Conservation (phyloP, 2,329 filamentous ascomycete genomes). For the Zymoseptoria ardabiliae region DNA sequence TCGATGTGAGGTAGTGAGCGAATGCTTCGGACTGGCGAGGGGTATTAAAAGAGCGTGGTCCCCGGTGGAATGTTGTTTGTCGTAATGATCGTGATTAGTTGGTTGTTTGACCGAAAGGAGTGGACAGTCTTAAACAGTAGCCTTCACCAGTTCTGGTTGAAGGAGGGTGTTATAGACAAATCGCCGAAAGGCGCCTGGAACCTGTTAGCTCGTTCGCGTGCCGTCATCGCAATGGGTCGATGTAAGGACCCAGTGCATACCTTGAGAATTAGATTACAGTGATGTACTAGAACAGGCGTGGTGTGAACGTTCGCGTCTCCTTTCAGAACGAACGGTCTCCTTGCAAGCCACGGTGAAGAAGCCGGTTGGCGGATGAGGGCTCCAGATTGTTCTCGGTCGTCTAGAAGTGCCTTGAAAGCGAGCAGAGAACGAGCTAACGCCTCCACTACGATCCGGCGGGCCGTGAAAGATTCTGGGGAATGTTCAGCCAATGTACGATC, state of each 20-base stretch:
- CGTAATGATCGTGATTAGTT: conserved; percentile 52
- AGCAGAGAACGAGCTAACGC: conserved; percentile 50
- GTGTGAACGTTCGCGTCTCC: conserved; percentile 17
- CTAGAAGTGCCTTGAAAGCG: conserved; percentile 25
- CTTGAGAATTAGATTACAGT: conserved; percentile 44
- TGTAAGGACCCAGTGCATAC: conserved; percentile 32
- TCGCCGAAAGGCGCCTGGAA: conserved; percentile 31
- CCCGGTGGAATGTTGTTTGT: conserved; percentile 36
- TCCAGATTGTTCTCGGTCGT: conserved; percentile 27
- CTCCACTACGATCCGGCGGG: conserved; percentile 36
- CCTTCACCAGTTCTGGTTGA: conserved; percentile 19
- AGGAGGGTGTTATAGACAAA: conserved; percentile 30
- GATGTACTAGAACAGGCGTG: conserved; percentile 26
- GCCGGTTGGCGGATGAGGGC: conserved; percentile 31
- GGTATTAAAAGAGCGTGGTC: conserved; percentile 45
- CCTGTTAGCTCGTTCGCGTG: conserved; percentile 24
- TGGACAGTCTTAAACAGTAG: conserved; percentile 30
- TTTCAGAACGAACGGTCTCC: conserved; percentile 23
- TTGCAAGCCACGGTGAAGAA: conserved; percentile 38
- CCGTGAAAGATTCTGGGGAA: conserved; percentile 37
- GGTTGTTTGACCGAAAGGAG: conserved; percentile 39
- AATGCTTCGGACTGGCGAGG: conserved; percentile 31
- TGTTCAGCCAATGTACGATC: conserved; percentile 30
- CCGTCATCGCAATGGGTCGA: conserved; percentile 17
- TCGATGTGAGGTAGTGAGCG: conserved; percentile 32